These are phyloP conservation scores for Aquilaria yunnanensis DNA, from an alignment of 345 rosid genomes.

Conservation along the genomic window DNA sequence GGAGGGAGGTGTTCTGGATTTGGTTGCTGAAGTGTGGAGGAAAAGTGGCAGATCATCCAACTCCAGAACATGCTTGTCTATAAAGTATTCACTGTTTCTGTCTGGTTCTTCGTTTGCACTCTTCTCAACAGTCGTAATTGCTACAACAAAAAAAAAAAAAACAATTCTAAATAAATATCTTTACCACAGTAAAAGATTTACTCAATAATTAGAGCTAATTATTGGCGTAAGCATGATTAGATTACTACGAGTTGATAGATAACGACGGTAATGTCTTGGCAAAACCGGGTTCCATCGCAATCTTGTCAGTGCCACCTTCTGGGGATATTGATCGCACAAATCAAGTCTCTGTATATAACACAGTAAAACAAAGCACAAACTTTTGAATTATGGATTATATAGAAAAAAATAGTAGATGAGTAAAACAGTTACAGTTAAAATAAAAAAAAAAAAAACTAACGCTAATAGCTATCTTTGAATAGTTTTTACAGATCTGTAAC, in stretches of 20 bases:
- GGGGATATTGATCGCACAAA: conserved; percentile 34
- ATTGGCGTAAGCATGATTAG: not conserved
- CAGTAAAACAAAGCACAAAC: not conserved
- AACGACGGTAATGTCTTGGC: conserved; percentile 41
- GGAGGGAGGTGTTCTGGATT: not conserved
- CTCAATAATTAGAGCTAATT: not conserved
- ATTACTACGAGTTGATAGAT: conserved; percentile 34
- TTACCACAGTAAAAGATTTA: not conserved
- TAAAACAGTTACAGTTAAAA: too few relatives aligned
- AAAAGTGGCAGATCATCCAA: conserved; percentile 32
- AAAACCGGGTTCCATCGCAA: conserved; percentile 32
- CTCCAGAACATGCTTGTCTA: conserved; percentile 11
- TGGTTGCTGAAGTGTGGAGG: conserved; percentile 15
- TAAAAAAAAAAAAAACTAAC: not conserved
- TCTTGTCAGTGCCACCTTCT: conserved; percentile 36
- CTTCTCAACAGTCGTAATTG: conserved; percentile 7
- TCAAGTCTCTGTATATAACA: conserved; percentile 34
- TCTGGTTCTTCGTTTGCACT: conserved; percentile 15
- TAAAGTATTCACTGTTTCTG: conserved; percentile 4
- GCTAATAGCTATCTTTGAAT: too few relatives aligned
- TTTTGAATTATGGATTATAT: not conserved
- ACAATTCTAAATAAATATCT: not conserved
- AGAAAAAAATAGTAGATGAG: too few relatives aligned
- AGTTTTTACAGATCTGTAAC: not conserved
- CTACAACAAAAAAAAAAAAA: conserved; percentile 16